These are phyloP conservation scores for Plasmodium inui DNA, from an alignment of 169 alveolate genomes.

Conservation along the genomic window DNA sequence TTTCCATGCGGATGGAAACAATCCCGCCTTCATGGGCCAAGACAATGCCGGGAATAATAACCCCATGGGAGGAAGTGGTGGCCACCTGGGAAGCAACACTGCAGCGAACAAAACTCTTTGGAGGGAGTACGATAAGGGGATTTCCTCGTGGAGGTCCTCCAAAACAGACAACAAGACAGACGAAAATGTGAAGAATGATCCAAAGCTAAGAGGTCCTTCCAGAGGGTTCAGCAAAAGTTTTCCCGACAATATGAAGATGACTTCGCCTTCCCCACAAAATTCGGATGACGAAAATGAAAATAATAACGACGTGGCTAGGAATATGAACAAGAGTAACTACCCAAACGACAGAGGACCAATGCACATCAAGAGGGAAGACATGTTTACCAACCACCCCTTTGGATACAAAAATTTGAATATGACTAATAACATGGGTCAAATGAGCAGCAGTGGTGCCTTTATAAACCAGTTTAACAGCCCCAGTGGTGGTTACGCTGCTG, in stretches of 20 bases:
- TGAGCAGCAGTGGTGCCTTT: background rate
- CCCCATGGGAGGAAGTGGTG: background rate
- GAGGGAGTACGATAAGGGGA: background rate
- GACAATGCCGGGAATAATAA: background rate
- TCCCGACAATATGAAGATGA: background rate
- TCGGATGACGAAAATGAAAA: background rate
- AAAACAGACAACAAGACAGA: background rate
- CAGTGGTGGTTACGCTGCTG: background rate
- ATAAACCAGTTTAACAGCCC: background rate
- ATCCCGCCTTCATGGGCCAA: background rate
- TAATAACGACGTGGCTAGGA: background rate
- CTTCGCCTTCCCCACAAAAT: background rate
- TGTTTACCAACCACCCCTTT: background rate
- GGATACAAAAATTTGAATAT: background rate
- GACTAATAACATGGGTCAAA: background rate
- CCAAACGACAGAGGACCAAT: background rate
- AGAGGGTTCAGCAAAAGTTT: background rate
- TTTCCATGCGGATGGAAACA: background rate
- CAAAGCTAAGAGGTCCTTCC: background rate
- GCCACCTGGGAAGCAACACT: background rate
- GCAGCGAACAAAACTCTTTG: background rate
- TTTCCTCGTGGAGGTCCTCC: background rate
- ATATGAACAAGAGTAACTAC: background rate
- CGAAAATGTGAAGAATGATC: background rate
- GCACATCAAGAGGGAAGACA: background rate